Conservation (phyloP, 352 stramenopile species). For the Paralagenidium karlingii region DNA sequence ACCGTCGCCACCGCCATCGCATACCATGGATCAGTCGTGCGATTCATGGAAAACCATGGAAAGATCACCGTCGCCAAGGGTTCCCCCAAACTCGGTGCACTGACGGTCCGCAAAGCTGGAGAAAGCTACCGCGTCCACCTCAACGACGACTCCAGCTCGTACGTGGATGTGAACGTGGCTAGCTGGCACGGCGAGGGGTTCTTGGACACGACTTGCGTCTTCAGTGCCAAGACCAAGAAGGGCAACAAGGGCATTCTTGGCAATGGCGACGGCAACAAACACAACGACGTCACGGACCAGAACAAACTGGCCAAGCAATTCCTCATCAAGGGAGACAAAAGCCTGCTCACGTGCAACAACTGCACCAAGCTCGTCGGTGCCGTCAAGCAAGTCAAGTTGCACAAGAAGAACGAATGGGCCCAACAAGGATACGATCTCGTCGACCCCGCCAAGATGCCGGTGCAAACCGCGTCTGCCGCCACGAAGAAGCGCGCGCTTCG, state of each 20-base stretch:
- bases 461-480: no score
- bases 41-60: neutral
- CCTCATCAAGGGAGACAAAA: neutral
- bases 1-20: neutral
- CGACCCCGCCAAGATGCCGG: neutral
- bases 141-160: neutral
- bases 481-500: neutral
- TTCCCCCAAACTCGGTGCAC: neutral
- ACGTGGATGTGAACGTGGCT: slow-evolving; percentile 2
- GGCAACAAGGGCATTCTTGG: slow-evolving; percentile 1
- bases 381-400: neutral
- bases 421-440: neutral
- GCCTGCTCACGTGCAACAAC: slow-evolving; percentile 1
- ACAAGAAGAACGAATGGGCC: neutral
- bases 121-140: slow-evolving; percentile 2
- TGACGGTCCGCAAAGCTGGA: neutral
- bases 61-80: neutral
- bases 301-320: neutral
- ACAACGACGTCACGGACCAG: slow-evolving; percentile 1
- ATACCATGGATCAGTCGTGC: slow-evolving; percentile 1
- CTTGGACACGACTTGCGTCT: neutral
- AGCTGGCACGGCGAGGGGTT: no score
- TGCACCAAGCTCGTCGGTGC: no score
- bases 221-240: neutral
- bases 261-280: slow-evolving; percentile 2